These are phyloP conservation scores for Agaricus subrufescens DNA, from an alignment of 768 basidiomycete genomes.

Conservation along the genomic window DNA sequence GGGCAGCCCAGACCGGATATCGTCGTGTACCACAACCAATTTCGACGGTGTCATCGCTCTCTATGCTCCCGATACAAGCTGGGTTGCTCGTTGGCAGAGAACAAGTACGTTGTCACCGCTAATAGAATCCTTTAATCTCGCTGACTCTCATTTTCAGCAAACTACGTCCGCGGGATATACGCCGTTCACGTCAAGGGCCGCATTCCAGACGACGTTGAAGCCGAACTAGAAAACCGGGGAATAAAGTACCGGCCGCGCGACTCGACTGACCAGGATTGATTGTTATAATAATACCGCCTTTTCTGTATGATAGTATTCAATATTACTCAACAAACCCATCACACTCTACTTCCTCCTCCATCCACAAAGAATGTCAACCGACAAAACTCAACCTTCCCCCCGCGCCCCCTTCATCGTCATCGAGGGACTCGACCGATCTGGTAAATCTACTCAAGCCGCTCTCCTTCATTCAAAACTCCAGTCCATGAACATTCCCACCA, in stretches of 20 bases:
- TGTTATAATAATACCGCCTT: not conserved
- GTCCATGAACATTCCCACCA: slow-evolving; percentile 37
- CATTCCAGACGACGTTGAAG: slow-evolving; percentile 81
- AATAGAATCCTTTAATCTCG: not conserved
- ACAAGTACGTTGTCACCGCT: slow-evolving; percentile 54
- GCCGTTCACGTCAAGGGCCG: slow-evolving; percentile 86
- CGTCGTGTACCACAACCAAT: slow-evolving; percentile 83
- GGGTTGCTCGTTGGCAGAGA: slow-evolving; percentile 97
- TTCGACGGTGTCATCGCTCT: slow-evolving; percentile 92
- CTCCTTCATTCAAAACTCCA: slow-evolving; percentile 54
- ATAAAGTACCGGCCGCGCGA: slow-evolving; percentile 86
- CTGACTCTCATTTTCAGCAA: slow-evolving; percentile 38
- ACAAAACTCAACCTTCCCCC: slow-evolving; percentile 4
- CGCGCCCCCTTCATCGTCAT: slow-evolving; percentile 87
- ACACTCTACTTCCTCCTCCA: not conserved
- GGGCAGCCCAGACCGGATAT: slow-evolving; percentile 77
- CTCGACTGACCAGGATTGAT: slow-evolving; percentile 67
- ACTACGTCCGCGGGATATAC: slow-evolving; percentile 89
- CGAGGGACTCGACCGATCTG: slow-evolving; percentile 94
- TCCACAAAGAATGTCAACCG: not conserved
- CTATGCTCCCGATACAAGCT: slow-evolving; percentile 81
- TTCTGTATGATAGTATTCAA: too few relatives aligned
- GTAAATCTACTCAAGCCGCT: slow-evolving; percentile 86
- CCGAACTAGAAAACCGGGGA: slow-evolving; percentile 68
- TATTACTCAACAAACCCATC: not conserved